Evolutionary conservation across 2,329 filamentous ascomycete genomes (phyloP), one percentile per base, ranked within the genome.

Genomic region (Kalaharituber pfeilii): DNA sequence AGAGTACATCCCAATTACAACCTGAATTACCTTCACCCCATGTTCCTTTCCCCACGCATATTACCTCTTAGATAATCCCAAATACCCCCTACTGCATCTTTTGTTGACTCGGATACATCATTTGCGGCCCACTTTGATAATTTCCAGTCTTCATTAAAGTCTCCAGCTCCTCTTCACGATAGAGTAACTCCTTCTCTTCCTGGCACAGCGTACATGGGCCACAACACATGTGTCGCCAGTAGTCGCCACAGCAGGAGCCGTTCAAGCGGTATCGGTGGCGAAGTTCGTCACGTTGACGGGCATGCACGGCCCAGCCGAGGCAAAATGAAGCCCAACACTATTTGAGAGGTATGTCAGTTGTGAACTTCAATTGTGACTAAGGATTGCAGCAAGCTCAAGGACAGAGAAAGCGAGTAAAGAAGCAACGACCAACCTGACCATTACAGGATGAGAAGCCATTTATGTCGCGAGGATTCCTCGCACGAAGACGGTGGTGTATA

Each of bases 181-280:
- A 53, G 1, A 51, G 27, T n/a, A 59, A 49, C 44, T 59, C 57
- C 49, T 53, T 28, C 49, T 59, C 57, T 47, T 57, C 55, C 24
- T 59, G 57, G n/a, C 56, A 53, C 28, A 57, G 30, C 9, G 55
- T 20, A 18, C 56, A 58, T 2, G 15, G 30, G 3, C 18, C 5
- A 18, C 56, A 58, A 15, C 44, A 58, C 2, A 8, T 1, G 3
- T 54, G 42, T 22, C 49, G 53, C 6, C 28, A 50, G 13, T 11
- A 56, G 22, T 58, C 56, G 4, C 55, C 55, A 5, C 13, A 15
- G 7, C 28, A 22, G 11, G 49, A 50, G 11, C 56, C 56, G 26
- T 28, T 5, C 7, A 58, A 52, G 15, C 56, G 53, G 9, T 58
- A 58, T 1, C 56, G 44, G 18, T 58, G 53, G 44, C 56, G 44